Evolutionary conservation across 108 stramenopile species (phyloP), one percentile per base, ranked within the genome.

Genomic region (Licmophora abbreviata): DNA sequence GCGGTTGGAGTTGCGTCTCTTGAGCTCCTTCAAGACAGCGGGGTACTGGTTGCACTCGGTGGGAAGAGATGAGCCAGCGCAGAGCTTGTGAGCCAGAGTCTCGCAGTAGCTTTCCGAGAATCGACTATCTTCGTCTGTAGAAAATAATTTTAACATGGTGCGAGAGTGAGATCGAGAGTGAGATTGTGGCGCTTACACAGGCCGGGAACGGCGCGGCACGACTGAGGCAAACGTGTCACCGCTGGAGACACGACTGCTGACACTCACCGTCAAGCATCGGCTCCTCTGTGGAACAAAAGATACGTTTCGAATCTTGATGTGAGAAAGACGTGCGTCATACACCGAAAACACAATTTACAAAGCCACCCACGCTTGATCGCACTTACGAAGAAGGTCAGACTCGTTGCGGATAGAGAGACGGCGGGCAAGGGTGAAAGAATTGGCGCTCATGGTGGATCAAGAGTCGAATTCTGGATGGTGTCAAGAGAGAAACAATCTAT

Each of bases 381-480:
- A 66, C 64, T 59, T 59, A 66, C 66, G 67, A 12, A 68, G 20
- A 18, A 62, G 67, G 38, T 62, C 67, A 14, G 41, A 40, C 35
- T 61, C 67, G 22, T 61, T 62, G 9, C 61, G 22, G n/a, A 37
- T 22, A 10, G 60, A 55, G 46, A 56, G 36, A 22, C 48, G 55
- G 4, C 67, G 45, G 11, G 67, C 61, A 32, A 68, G 48, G 38
- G 61, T 68, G 26, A 68, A 23, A 10, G 67, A 44, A 49, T 48
- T 20, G n/a, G 59, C 45, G 27, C 43, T 11, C 11, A 44, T 44
- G 8, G 15, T n/a, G 7, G 43, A n/a, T 35, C 12, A 12, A 12
- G 12, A 35, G 34, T 11, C 9, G 34, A 11, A 12, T 11, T 35
- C 9, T 12, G 34, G 12, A 35, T 35, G 34, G 12, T n/a, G 34